These are phyloP conservation scores for Lunasporangiospora selenospora DNA, from an alignment of 192 early-diverging fungal species.

Conservation along the genomic window DNA sequence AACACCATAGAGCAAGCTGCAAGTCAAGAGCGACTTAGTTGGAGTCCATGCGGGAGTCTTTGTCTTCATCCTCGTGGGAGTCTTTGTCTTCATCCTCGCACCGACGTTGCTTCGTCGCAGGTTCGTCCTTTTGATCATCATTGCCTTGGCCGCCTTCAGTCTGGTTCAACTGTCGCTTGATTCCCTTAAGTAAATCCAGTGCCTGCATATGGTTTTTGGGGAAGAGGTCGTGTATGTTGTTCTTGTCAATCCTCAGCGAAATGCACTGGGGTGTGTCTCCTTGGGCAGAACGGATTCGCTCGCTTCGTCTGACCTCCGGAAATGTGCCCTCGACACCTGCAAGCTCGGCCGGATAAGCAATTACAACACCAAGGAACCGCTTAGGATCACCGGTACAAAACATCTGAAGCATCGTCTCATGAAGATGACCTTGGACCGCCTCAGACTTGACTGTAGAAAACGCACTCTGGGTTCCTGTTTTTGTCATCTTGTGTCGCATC, in stretches of 20 bases:
- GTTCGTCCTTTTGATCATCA: constrained; percentile 3
- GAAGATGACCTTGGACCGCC: constrained; percentile 6
- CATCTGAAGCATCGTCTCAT: neutral
- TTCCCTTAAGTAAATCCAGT: constrained; percentile 4
- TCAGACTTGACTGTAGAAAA: constrained; percentile 1
- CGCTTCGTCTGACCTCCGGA: constrained; percentile 9
- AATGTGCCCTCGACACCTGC: constrained; percentile 7
- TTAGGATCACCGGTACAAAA: constrained; percentile 11
- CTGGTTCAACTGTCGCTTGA: constrained; percentile 9
- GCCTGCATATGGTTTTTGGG: neutral
- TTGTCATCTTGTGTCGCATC: neutral
- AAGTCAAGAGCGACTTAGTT: constrained; percentile 4
- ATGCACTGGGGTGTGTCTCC: neutral
- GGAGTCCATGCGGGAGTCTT: neutral
- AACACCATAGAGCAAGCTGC: neutral
- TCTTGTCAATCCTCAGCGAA: constrained; percentile 18
- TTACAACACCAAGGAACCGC: constrained; percentile 12
- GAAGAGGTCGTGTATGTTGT: constrained; percentile 19
- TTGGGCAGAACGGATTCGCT: constrained; percentile 6
- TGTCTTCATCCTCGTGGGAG: neutral
- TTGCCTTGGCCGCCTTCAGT: too few species aligned
- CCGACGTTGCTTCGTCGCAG: neutral
- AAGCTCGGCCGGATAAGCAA: constrained; percentile 20
- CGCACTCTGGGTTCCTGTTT: neutral
- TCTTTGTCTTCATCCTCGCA: neutral